Evolutionary conservation across 2,329 filamentous ascomycete genomes (phyloP).

Genomic region (Diaporthe caulivora): DNA sequence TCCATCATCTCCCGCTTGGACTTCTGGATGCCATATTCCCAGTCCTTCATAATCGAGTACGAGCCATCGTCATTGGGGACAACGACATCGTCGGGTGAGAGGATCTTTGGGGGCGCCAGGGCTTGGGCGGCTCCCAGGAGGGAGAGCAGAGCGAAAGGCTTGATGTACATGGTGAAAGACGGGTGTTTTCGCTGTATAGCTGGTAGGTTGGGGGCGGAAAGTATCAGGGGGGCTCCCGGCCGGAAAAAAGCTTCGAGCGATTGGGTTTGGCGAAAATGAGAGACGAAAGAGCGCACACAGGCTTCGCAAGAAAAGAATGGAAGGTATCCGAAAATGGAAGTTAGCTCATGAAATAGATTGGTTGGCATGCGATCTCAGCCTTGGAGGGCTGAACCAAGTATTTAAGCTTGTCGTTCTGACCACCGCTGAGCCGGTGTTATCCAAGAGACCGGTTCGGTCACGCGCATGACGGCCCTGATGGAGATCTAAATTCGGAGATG

Average conservation of each 20-base stretch:
- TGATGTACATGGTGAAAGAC: conserved; percentile 22
- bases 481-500: conserved; percentile 29
- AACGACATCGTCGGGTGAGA: conserved; percentile 44
- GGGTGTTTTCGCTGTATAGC: not conserved
- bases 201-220: not conserved
- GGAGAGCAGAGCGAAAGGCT: conserved; percentile 9
- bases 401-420: conserved; percentile 2
- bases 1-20: conserved; percentile 32
- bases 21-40: conserved; percentile 42
- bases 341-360: not conserved
- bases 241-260: conserved; percentile 23
- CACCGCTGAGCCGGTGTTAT: not conserved
- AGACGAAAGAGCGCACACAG: not conserved
- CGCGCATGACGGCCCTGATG: not conserved
- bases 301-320: conserved; percentile 5
- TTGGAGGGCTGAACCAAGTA: conserved; percentile 27
- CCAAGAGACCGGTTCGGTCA: conserved; percentile 21
- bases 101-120: conserved; percentile 19
- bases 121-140: conserved; percentile 35
- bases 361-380: conserved; percentile 18
- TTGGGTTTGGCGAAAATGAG: conserved; percentile 13
- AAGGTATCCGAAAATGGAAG: conserved; percentile 9
- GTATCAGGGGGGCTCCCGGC: conserved; percentile 28
- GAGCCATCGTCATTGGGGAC: conserved; percentile 44
- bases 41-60: conserved; percentile 45